Evolutionary conservation across 768 basidiomycete genomes (phyloP), one percentile per base, ranked within the genome.

Genomic region (Hemileccinum impolitum): DNA sequence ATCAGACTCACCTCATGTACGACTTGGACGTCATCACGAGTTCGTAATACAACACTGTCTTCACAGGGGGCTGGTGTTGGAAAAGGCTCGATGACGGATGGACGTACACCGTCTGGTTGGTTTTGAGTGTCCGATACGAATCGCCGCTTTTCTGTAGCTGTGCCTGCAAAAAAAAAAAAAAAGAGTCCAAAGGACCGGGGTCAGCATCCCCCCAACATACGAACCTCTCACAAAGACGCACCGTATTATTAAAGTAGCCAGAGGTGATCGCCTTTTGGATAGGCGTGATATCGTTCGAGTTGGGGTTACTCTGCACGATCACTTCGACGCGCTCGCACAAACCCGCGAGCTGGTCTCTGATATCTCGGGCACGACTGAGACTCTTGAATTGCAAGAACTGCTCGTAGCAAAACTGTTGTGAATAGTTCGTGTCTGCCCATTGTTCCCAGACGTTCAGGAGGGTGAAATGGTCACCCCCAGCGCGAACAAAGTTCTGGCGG

Each of bases 371-470:
- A 34, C 96, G 81, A 60, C 86, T 89, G 21, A 99, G 73, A 53
- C 89, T 91, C 77, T 98, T 96, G 78, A 86, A 94, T 64, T 95
- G 94, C 42, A 96, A 69, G 72, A 90, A 97, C 56, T 94, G 90
- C 63, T 95, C 94, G 65, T 94, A 96, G 61, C 92, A 94, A 71
- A 92, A 96, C 60, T 94, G 91, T 64, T 97, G 92, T 18, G 92
- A 94, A 64, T 94, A 98, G 61, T 93, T 93, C 19, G 94, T 91
- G 54, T 99, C 96, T 17, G 90, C 90, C 96, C 96, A 99, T 63
- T 97, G 94, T 65, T 97, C 94, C 88, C 94, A 98, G 12, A 98
- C 92, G 65, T 98, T 98, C 23, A 99, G 77, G 19, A 99, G 70
- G 6, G 95, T 98, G 65, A 98, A 99, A 71, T 98, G 96, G 61